Evolutionary conservation across 2,329 filamentous ascomycete genomes (phyloP).

Genomic region (Pyrenochaeta sp.): DNA sequence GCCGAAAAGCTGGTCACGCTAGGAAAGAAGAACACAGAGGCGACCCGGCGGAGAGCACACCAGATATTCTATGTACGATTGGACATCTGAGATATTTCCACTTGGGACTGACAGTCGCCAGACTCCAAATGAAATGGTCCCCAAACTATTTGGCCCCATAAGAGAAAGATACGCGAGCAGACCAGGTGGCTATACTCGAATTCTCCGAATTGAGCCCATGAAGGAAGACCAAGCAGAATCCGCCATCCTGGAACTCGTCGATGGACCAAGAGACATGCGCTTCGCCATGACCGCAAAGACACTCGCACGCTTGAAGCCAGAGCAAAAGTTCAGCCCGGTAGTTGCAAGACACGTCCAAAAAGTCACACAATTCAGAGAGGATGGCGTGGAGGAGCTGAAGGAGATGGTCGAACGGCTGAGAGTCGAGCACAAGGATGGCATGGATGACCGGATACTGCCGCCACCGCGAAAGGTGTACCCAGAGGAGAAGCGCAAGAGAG

Average conservation of each 20-base stretch:
- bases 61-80: conserved; percentile 81
- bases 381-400: conserved; percentile 73
- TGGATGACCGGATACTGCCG: conserved; percentile 36
- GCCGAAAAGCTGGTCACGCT: conserved; percentile 95
- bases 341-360: conserved; percentile 83
- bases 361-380: conserved; percentile 76
- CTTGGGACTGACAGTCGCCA: conserved; percentile 45
- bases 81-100: conserved; percentile 10
- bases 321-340: conserved; percentile 69
- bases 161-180: conserved; percentile 78
- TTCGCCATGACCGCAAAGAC: conserved; percentile 93
- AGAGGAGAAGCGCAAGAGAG: conserved; percentile 31
- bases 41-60: conserved; percentile 75
- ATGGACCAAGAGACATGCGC: conserved; percentile 91
- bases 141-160: conserved; percentile 87
- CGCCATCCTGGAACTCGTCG: conserved; percentile 92
- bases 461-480: conserved; percentile 43
- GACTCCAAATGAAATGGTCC: conserved; percentile 74
- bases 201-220: conserved; percentile 88
- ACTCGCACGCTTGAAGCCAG: conserved; percentile 67
- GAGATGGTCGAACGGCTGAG: conserved; percentile 57
- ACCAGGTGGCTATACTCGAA: conserved; percentile 92
- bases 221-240: conserved; percentile 87
- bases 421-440: conserved; percentile 26
- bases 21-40: conserved; percentile 91